Evolutionary conservation across 2,329 filamentous ascomycete genomes (phyloP), one percentile per base, ranked within the genome.

Genomic region (Exophiala lecanii-corni): DNA sequence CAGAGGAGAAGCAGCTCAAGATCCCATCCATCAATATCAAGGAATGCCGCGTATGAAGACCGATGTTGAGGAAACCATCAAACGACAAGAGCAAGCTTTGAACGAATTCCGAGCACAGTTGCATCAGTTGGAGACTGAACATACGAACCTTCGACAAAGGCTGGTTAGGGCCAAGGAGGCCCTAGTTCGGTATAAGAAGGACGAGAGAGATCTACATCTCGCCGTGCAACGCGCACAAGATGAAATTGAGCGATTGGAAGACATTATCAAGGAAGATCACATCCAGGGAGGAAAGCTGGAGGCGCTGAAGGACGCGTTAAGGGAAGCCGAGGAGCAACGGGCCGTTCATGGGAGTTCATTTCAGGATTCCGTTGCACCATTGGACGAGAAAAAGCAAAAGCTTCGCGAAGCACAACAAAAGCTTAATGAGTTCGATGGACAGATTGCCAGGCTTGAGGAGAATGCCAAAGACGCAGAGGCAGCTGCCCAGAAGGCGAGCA

Each of bases 21-120:
- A 68, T 28, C 75, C 76, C 9, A 70, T 84, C 4, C 62, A 70
- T 5, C 72, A 74, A 12, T 79, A 69, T 52, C 62, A 58, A 1
- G 71, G 75, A 28, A 67, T 65, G 7, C 72, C 84, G 17, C 79
- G 89, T n/a, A 94, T 95, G 80, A 84, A 83, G 58, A 82, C 85
- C 1, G 86, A 94, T 58, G 71, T 78, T 18, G 82, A 78, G 43
- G 76, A 76, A 13, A 84, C 87, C 57, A 74, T 89, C 30, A 69
- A 63, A 68, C 52, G 70, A 35, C 73, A 77, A 51, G 62, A 67
- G 43, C 65, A 69, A 26, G 65, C 66, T 15, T 59, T 78, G 12
- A 55, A 72, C 18, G 73, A 79, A 26, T 69, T 85, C 2, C 71
- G 74, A 39, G 59, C 64, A 4, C 78, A 85, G 45, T 61, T 80